Percentiles rank a stretch among this genome's conserved stretches.
Evolutionary conservation across 2,329 filamentous ascomycete genomes (phyloP).

Genomic region (Neonectria faginata): DNA sequence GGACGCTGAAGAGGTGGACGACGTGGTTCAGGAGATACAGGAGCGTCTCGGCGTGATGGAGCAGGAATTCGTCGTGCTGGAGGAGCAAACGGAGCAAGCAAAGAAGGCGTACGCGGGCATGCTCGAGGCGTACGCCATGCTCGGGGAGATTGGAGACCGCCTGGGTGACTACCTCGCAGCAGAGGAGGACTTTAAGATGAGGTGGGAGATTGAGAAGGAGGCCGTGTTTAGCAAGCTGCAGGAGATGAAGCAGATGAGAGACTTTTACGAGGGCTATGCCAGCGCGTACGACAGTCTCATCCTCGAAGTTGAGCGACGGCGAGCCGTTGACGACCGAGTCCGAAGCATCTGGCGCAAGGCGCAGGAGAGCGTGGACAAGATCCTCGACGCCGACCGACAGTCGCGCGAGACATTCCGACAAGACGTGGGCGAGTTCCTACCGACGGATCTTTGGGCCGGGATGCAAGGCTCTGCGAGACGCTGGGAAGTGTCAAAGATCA

Average conservation of each 20-base stretch:
- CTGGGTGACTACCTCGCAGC: constrained; percentile 74
- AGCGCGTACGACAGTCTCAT: constrained; percentile 86
- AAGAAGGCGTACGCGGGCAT: constrained; percentile 66
- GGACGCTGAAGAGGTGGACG: constrained; percentile 75
- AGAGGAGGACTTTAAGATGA: constrained; percentile 70
- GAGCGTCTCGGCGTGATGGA: constrained; percentile 84
- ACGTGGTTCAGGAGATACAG: constrained; percentile 76
- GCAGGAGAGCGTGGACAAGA: constrained; percentile 77
- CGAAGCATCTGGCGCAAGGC: constrained; percentile 81
- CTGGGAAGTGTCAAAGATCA: constrained; percentile 61
- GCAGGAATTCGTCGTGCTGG: constrained; percentile 71
- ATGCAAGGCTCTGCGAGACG: constrained; percentile 70
- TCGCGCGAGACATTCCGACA: constrained; percentile 83
- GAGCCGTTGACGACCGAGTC: constrained; percentile 78
- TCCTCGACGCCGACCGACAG: constrained; percentile 78
- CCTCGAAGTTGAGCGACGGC: constrained; percentile 83
- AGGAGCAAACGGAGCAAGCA: constrained; percentile 68
- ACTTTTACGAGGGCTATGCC: constrained; percentile 90
- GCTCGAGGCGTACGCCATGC: constrained; percentile 70
- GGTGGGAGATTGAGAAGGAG: constrained; percentile 81
- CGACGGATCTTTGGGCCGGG: constrained; percentile 87
- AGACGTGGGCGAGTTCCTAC: constrained; percentile 87
- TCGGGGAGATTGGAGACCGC: constrained; percentile 75
- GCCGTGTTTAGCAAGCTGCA: constrained; percentile 75
- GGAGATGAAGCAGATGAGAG: constrained; percentile 80